Evolutionary conservation across 139 green algal genomes (phyloP).

Genomic region (Pleodorina starrii): DNA sequence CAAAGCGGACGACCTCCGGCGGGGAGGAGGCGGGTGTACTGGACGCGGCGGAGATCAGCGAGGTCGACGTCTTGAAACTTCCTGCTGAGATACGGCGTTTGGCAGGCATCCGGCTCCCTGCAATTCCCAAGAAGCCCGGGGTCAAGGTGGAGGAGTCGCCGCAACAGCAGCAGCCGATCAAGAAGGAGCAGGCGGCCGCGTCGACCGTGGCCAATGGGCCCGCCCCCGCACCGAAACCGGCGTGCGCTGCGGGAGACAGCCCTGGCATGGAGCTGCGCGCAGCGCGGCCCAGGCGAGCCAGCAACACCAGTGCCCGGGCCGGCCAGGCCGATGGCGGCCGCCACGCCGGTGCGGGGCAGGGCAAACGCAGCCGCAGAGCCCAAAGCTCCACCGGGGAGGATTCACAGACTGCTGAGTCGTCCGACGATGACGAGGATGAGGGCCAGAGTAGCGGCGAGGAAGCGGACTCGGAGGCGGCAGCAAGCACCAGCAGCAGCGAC

Average conservation of each 20-base stretch:
- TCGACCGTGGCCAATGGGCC: neutral
- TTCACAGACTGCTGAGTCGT: neutral
- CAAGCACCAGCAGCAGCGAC: neutral
- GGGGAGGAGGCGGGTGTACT: neutral
- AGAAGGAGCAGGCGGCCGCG: neutral
- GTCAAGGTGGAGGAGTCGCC: slow-evolving; percentile 33
- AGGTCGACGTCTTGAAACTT: slow-evolving; percentile 44
- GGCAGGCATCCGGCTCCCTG: slow-evolving; percentile 59
- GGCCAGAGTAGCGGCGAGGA: slow-evolving; percentile 12
- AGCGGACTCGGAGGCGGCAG: slow-evolving; percentile 7
- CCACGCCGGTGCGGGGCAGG: neutral
- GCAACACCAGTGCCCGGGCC: neutral
- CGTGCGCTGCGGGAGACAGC: neutral
- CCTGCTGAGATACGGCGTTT: slow-evolving; percentile 62
- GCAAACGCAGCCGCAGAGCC: neutral
- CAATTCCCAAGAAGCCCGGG: slow-evolving; percentile 26
- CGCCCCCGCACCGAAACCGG: neutral
- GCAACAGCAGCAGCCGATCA: neutral
- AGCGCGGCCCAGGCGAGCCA: neutral
- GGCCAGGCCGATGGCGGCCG: neutral
- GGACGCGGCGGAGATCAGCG: neutral
- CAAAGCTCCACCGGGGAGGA: neutral
- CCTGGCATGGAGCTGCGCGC: neutral
- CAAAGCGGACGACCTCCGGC: neutral
- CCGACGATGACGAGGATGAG: neutral